Percentiles rank a stretch among this genome's conserved stretches.
phyloP scores from a whole-genome alignment of 805 yeast genomes.

The Myxozyma udenii region DNA sequence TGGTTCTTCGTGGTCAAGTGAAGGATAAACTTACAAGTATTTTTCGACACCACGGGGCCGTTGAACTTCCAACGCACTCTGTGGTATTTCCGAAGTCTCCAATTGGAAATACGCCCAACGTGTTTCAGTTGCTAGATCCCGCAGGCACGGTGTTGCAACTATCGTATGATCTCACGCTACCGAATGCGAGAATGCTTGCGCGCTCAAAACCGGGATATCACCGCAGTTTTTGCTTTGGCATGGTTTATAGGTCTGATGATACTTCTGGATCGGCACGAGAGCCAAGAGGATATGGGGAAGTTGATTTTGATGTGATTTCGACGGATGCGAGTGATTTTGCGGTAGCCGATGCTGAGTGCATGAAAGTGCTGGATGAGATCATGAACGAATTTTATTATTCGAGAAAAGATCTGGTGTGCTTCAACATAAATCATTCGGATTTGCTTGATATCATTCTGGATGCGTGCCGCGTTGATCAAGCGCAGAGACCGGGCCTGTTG shows the following conservation, averaged over 20 bases:
- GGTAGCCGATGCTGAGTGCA: conserved; percentile 81
- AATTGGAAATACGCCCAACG: conserved; percentile 53
- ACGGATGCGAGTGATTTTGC: conserved; percentile 47
- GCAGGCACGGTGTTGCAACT: conserved; percentile 85
- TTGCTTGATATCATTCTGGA: conserved; percentile 61
- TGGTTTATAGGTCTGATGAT: conserved; percentile 59
- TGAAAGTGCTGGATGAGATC: conserved; percentile 77
- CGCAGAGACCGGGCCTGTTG: conserved; percentile 66
- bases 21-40: conserved; percentile 58
- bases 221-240: conserved; percentile 72
- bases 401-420: conserved; percentile 50
- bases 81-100: conserved; percentile 79
- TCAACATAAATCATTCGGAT: conserved; percentile 77
- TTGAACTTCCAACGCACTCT: conserved; percentile 66
- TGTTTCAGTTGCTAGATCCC: conserved; percentile 70
- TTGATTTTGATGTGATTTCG: conserved; percentile 79
- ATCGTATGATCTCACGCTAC: conserved; percentile 85
- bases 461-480: conserved; percentile 75
- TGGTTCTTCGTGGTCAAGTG: conserved; percentile 58
- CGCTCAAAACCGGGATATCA: conserved; percentile 51
- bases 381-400: conserved; percentile 61
- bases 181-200: conserved; percentile 82
- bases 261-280: conserved; percentile 45
- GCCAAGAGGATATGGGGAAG: conserved; percentile 61
- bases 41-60: conserved; percentile 81